Conservation (phyloP, 345 rosid species). For the Geranium brycei region DNA sequence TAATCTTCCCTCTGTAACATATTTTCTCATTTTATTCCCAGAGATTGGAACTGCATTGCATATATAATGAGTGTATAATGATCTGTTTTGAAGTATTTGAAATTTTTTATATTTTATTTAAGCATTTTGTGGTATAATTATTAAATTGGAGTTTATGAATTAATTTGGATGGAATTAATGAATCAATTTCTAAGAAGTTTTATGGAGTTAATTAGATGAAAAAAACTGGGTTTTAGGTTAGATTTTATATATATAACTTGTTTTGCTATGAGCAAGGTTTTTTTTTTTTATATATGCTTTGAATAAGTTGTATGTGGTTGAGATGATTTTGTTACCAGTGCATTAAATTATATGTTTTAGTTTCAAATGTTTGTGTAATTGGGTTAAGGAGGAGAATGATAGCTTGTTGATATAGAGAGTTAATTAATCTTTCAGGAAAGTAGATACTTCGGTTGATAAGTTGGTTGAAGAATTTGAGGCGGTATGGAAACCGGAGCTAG, state of each 20-base stretch:
- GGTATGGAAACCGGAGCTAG: conserved; percentile 38
- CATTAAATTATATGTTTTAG: too few species aligned
- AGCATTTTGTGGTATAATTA: not conserved
- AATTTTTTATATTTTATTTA: too few species aligned
- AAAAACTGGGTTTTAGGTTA: not conserved
- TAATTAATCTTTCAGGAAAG: conserved; percentile 31
- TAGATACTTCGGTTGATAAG: conserved; percentile 27
- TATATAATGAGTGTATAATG: not conserved
- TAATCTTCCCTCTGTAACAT: not conserved
- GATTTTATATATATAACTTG: too few species aligned
- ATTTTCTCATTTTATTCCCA: too few species aligned
- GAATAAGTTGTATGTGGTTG: too few species aligned
- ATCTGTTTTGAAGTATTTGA: not conserved
- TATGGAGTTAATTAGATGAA: not conserved
- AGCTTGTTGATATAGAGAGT: too few species aligned
- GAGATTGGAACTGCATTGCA: not conserved
- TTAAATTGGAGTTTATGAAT: not conserved
- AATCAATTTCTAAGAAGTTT: not conserved
- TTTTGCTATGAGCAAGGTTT: too few species aligned
- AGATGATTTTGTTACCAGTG: too few species aligned
- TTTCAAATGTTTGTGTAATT: too few species aligned
- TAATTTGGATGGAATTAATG: not conserved
- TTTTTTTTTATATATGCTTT: too few species aligned
- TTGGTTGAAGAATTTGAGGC: conserved; percentile 58
- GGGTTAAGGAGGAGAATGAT: too few species aligned